Evolutionary conservation across 805 yeast genomes (phyloP).

Genomic region (Yueomyces sp.): DNA sequence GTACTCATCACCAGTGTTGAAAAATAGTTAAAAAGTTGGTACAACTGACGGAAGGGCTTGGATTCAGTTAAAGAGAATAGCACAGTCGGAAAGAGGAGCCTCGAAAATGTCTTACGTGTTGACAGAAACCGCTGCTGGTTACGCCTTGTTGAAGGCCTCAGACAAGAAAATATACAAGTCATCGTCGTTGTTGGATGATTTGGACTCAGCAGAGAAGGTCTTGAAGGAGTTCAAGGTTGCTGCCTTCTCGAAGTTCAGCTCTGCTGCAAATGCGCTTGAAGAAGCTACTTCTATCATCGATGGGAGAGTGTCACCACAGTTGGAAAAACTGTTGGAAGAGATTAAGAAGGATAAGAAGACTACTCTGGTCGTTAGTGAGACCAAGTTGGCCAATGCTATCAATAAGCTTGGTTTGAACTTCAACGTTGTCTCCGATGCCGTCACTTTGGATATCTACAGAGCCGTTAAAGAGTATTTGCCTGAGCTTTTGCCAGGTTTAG

Average conservation of each 20-base stretch:
- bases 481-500: constrained; percentile 84
- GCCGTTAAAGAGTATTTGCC: constrained; percentile 92
- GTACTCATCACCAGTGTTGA: too few relatives aligned
- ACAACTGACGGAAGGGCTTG: neutral
- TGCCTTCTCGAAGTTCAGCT: constrained; percentile 85
- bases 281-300: constrained; percentile 88
- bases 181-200: constrained; percentile 55
- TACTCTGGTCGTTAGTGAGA: constrained; percentile 82
- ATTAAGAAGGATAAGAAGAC: constrained; percentile 72
- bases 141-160: constrained; percentile 92
- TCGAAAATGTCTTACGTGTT: constrained; percentile 66
- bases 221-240: constrained; percentile 84
- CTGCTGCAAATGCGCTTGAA: constrained; percentile 93
- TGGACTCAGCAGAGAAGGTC: constrained; percentile 73
- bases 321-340: constrained; percentile 63
- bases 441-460: constrained; percentile 86
- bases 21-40: neutral
- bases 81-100: neutral
- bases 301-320: constrained; percentile 81
- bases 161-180: constrained; percentile 95
- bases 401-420: constrained; percentile 85
- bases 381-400: constrained; percentile 91
- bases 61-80: neutral
- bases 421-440: constrained; percentile 87
- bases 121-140: constrained; percentile 98